Conservation (phyloP, 768 basidiomycete genomes). For the Phallus indusiatus region DNA sequence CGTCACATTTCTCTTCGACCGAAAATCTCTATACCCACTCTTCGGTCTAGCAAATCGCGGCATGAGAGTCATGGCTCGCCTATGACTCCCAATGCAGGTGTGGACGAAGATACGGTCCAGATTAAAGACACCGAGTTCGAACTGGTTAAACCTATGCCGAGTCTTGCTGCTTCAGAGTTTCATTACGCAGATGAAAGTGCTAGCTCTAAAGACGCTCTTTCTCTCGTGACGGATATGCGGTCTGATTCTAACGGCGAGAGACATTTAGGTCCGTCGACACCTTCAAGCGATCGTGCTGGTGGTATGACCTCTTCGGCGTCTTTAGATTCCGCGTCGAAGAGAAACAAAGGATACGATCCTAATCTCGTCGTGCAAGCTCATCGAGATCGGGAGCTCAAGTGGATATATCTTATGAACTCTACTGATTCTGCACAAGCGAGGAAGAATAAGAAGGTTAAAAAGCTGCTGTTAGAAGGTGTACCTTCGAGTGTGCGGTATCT, state of each 20-base stretch:
- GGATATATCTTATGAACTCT: constrained; percentile 56
- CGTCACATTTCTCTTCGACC: constrained; percentile 35
- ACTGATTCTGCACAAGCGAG: constrained; percentile 52
- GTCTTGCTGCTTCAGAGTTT: background rate
- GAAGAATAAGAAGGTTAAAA: constrained; percentile 73
- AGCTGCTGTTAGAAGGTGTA: constrained; percentile 63
- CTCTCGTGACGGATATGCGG: background rate
- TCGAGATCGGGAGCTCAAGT: constrained; percentile 64
- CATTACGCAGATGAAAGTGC: background rate
- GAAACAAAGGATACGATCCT: background rate
- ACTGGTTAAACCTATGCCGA: constrained; percentile 44
- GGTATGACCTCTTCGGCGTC: background rate
- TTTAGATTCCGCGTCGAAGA: constrained; percentile 7
- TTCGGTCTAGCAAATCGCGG: constrained; percentile 34
- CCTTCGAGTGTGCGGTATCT: constrained; percentile 77
- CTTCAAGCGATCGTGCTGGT: background rate
- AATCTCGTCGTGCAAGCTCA: constrained; percentile 40
- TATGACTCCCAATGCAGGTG: constrained; percentile 16
- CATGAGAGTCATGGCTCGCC: constrained; percentile 22
- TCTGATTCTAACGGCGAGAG: constrained; percentile 10
- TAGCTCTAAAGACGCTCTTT: background rate
- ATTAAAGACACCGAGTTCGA: constrained; percentile 79
- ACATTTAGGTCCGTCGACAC: constrained; percentile 11
- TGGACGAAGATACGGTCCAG: constrained; percentile 53
- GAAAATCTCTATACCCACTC: constrained; percentile 61